phyloP scores from a whole-genome alignment of 495 filamentous ascomycete species.

The Stereocaulon alpinum region DNA sequence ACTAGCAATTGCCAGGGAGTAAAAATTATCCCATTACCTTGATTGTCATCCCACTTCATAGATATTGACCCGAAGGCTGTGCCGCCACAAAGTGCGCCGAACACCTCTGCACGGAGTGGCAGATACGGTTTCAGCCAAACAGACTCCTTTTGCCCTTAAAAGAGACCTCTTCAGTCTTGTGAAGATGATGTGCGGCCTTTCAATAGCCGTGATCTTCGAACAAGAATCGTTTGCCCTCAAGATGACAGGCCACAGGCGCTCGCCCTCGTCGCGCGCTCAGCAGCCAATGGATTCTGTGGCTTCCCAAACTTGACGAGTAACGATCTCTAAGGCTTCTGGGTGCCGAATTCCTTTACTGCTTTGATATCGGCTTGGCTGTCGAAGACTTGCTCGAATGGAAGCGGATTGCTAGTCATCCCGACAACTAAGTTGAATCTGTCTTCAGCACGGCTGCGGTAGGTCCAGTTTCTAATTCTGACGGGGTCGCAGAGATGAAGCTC shows the following conservation, averaged over 20 bases:
- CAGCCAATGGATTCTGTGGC: neutral
- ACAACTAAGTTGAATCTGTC: conserved; percentile 35
- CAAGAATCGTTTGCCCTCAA: conserved; percentile 36
- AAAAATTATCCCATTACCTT: too few species aligned
- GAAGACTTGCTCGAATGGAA: conserved; percentile 30
- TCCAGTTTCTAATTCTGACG: conserved; percentile 26
- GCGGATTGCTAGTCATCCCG: conserved; percentile 35
- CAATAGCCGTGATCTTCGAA: conserved; percentile 35
- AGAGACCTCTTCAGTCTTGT: conserved; percentile 29
- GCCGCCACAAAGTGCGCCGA: conserved; percentile 22
- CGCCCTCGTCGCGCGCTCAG: conserved; percentile 19
- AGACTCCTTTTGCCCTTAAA: conserved; percentile 37
- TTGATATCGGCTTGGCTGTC: conserved; percentile 21
- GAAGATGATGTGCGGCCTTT: conserved; percentile 34
- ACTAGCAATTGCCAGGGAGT: too few species aligned
- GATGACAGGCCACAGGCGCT: conserved; percentile 37
- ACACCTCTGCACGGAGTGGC: conserved; percentile 21
- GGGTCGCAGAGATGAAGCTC: conserved; percentile 43
- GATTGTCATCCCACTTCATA: too few species aligned
- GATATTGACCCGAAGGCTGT: too few species aligned
- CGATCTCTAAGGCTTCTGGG: conserved; percentile 27
- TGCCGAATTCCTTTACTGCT: conserved; percentile 29
- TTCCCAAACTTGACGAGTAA: conserved; percentile 29
- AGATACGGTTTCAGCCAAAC: conserved; percentile 30
- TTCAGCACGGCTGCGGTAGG: conserved; percentile 26